Conservation (phyloP, 2,329 filamentous ascomycete species). For the Fusarium temperatum region DNA sequence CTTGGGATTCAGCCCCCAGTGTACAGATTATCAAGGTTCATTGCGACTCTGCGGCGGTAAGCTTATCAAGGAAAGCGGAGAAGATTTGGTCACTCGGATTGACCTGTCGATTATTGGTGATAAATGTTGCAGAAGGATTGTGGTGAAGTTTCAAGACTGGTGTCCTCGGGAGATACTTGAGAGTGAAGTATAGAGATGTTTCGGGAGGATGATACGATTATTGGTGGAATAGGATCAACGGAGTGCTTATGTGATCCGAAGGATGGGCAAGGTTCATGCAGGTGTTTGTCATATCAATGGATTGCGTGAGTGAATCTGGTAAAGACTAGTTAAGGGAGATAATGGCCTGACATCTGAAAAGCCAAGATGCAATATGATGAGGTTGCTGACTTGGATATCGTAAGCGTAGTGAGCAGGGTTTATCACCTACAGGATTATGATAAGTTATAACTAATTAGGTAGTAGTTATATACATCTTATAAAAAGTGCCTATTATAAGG, state of each 20-base stretch:
- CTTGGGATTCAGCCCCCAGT: not conserved
- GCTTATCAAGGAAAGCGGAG: not conserved
- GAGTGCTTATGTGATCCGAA: not conserved
- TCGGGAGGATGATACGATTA: not conserved
- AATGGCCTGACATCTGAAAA: not conserved
- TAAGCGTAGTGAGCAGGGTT: fast-evolving
- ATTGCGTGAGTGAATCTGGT: too few species aligned
- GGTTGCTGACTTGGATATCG: not conserved
- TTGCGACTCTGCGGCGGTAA: not conserved
- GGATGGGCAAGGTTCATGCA: not conserved
- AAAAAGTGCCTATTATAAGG: too few species aligned
- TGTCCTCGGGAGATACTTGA: not conserved
- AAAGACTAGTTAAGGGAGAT: not conserved
- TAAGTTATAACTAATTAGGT: fast-evolving
- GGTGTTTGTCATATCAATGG: not conserved
- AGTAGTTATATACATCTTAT: too few species aligned
- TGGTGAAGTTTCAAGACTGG: not conserved
- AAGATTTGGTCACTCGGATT: not conserved
- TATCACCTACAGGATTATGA: not conserved
- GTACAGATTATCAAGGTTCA: not conserved
- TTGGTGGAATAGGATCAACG: not conserved
- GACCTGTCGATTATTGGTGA: not conserved
- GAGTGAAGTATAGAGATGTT: not conserved
- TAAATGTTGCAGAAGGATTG: not conserved
- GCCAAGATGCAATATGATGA: not conserved